Base-by-base conservation (phyloP, 129 eudicot species). In the Escallonia rubra region DNA sequence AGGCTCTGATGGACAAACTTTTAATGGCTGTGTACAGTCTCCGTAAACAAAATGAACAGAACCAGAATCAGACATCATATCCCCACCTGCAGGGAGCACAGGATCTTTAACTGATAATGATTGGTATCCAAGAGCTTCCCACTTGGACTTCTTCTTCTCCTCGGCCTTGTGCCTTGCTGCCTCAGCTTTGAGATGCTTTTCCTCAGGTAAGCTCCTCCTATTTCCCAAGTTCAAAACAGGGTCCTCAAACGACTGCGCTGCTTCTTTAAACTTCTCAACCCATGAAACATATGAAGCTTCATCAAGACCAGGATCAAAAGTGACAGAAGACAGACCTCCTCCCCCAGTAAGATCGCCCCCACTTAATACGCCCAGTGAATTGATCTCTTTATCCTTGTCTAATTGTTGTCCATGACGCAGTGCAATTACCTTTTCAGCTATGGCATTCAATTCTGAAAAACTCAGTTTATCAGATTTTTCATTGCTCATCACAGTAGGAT, bases 231-330 rank as follows among this genome's bases (percentile, higher is more conserved):
- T 87, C 64, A 72, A 16, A 2, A 57, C 70, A 45, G 73, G 38
- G 38, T 60, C 64, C 38, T 73, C 81, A 62, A 62, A 56, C 8
- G 61, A 55, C 40, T 69, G 86, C 16, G 87, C 75, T 58, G 81
- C 77, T 77, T 85, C 88, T 63, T 83, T 94, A 50, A 94, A 89
- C 77, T 87, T 94, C 62, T 87, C 85, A 52, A 94, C 97, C 99
- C 99, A 94, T 2, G 87, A 74, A 45, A 70, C 68, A 74, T 89
- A 94, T 15, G 93, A 82, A 64, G 90, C 87, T 71, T 94, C 99
- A 64, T 89, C 97, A 54, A 89, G 72, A 72, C 75, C 73, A 0
- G 92, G 90, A 74, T 85, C 83, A 74, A 79, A 77, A 23, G 70
- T 73, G 41, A 68, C 49, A 51, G 69, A 63, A 51, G 77, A 67